Conservation (phyloP, 805 yeast species). For the Metschnikowia henanensis region DNA sequence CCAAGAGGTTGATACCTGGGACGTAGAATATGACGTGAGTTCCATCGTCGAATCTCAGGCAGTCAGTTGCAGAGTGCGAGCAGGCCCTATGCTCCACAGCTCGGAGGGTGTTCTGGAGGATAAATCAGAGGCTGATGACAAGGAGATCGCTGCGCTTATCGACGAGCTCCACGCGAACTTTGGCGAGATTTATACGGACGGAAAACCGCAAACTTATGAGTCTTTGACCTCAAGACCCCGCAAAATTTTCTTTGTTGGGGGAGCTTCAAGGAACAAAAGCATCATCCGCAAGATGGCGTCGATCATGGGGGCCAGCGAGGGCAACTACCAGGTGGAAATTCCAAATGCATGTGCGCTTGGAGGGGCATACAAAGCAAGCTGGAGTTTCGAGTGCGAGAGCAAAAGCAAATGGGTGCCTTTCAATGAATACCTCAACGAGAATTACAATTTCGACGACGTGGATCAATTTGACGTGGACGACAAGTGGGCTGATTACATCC, state of each 20-base stretch:
- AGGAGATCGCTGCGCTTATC: conserved; percentile 20
- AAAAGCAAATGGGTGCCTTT: conserved; percentile 41
- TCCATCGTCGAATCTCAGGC: conserved; percentile 88
- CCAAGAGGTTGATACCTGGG: conserved; percentile 35
- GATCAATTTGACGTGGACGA: conserved; percentile 40
- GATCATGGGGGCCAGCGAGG: conserved; percentile 64
- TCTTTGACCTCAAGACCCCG: conserved; percentile 58
- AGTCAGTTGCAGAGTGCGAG: conserved; percentile 75
- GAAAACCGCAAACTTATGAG: conserved; percentile 42
- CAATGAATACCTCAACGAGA: conserved; percentile 35
- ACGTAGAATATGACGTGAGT: conserved; percentile 62
- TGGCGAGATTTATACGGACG: conserved; percentile 50
- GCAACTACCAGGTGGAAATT: conserved; percentile 70
- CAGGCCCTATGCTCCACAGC: conserved; percentile 69
- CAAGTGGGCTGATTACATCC: conserved; percentile 49
- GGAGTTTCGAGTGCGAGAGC: conserved; percentile 51
- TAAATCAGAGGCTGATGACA: conserved; percentile 6
- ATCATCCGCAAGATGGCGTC: conserved; percentile 69
- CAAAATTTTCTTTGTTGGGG: conserved; percentile 81
- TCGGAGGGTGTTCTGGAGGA: conserved; percentile 3
- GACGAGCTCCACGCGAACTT: conserved; percentile 30
- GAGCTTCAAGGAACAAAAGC: conserved; percentile 72
- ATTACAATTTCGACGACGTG: conserved; percentile 47
- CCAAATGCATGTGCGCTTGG: conserved; percentile 93
- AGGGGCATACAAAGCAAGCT: conserved; percentile 82